Base-by-base conservation (phyloP, 805 yeast genomes). In the Priceomyces melissophilus region DNA sequence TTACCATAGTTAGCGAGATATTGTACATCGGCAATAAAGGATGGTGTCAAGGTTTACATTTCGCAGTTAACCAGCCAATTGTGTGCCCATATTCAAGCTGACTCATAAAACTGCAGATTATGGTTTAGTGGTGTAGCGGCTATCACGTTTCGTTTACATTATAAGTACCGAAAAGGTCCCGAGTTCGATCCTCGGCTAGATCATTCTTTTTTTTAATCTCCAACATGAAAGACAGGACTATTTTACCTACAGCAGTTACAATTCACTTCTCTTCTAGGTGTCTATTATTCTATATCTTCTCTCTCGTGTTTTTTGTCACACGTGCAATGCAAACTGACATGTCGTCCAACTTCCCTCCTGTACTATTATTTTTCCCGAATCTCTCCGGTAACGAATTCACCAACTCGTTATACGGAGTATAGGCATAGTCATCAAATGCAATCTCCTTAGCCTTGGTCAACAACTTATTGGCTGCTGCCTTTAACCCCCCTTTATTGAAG, bases 341-440 rank as follows among this genome's bases (percentile, higher is more conserved):
- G 48, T 76, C 82, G 52, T 76, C 82, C 39, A 76, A 55, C 43
- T 76, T 76, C 0, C 82, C 82, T 2, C 82, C 82, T 23, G 68
- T 57, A 39, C 72, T 71, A 15, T 54, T 40, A 29, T 54, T 57
- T 3, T 52, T 50, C 9, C 70, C 69, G 35, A 46, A 58, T 33
- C 52, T 49, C 10, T 46, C 48, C 8, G 74, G 69, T 37, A 73
- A 59, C 16, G 67, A 58, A 48, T 71, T 73, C 12, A 76, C 73
- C 53, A 63, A 71, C 46, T 72, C 79, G 43, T 75, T 76, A 46
- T 76, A 76, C 2, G 82, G 82, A 17, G 78, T 69, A 38, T 65
- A 74, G 10, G 78, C 73, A 49, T 69, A 72, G 46, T 69, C 78
- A 52, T 76, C 81, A 52, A 66, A 76, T 1, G 78, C 81, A 14